Percentiles rank a stretch among this genome's conserved stretches.
These are phyloP conservation scores for Alnus rubra DNA, from an alignment of 306 rosid genomes.

Conservation along the genomic window DNA sequence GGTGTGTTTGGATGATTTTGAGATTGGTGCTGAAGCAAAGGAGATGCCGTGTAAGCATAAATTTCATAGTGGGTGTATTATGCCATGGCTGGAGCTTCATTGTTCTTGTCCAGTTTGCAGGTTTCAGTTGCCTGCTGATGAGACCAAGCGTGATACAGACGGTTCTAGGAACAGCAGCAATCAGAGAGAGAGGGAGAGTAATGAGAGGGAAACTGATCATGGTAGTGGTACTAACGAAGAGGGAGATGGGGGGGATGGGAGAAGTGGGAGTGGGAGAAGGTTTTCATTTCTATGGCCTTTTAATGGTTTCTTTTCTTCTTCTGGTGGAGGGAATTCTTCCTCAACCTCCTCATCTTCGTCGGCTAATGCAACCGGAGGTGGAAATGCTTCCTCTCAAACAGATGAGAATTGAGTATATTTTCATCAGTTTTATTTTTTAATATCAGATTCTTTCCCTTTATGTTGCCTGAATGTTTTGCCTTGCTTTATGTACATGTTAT, in stretches of 20 bases:
- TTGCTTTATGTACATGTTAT: slow-evolving; percentile 20
- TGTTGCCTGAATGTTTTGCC: slow-evolving; percentile 14
- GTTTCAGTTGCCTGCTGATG: slow-evolving; percentile 62
- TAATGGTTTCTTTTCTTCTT: slow-evolving; percentile 55
- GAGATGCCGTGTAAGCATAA: slow-evolving; percentile 89
- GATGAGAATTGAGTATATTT: slow-evolving; percentile 45
- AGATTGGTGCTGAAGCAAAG: slow-evolving; percentile 62
- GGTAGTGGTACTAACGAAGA: slow-evolving; percentile 29
- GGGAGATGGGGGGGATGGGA: slow-evolving; percentile 39
- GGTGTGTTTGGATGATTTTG: slow-evolving; percentile 80
- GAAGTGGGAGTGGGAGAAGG: slow-evolving; percentile 55
- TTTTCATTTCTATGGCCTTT: slow-evolving; percentile 81
- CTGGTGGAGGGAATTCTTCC: slow-evolving; percentile 43
- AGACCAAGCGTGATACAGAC: slow-evolving; percentile 52
- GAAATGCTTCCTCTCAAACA: slow-evolving; percentile 43
- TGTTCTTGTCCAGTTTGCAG: slow-evolving; percentile 87
- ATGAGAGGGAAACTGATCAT: slow-evolving; percentile 12
- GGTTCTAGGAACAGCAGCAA: slow-evolving; percentile 35
- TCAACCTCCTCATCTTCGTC: slow-evolving; percentile 32
- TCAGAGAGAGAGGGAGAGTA: slow-evolving; percentile 38
- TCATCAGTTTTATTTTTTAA: background rate
- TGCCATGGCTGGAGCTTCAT: slow-evolving; percentile 86
- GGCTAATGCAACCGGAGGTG: slow-evolving; percentile 35
- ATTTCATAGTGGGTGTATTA: slow-evolving; percentile 64
- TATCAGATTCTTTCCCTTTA: slow-evolving; percentile 17